Percentiles rank a stretch among this genome's conserved stretches.
phyloP scores from a whole-genome alignment of 2,329 filamentous ascomycete species.

The Sclerotinia spermophila region DNA sequence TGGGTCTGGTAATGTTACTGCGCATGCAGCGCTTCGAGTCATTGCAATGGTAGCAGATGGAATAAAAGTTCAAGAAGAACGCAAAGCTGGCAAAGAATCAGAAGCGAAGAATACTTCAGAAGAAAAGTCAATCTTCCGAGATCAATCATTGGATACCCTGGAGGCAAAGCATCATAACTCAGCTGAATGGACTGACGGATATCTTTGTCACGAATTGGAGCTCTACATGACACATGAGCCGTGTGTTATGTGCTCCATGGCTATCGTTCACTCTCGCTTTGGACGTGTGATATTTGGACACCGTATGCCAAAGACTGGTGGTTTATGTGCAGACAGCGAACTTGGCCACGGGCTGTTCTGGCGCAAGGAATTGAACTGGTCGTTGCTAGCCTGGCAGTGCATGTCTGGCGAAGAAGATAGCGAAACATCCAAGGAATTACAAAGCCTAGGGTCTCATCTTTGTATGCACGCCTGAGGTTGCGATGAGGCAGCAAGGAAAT shows the following conservation, averaged over 20 bases:
- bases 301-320: constrained; percentile 77
- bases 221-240: constrained; percentile 95
- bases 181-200: constrained; percentile 68
- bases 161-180: constrained; percentile 57
- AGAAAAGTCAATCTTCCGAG: constrained; percentile 55
- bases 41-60: constrained; percentile 76
- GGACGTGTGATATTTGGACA: constrained; percentile 76
- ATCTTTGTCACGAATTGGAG: constrained; percentile 90
- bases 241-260: constrained; percentile 96
- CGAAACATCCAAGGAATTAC: neutral
- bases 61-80: constrained; percentile 39
- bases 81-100: constrained; percentile 30
- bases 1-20: constrained; percentile 67
- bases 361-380: constrained; percentile 81
- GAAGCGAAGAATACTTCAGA: constrained; percentile 31
- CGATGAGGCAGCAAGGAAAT: neutral
- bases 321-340: constrained; percentile 71
- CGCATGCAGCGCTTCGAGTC: constrained; percentile 71
- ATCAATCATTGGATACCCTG: constrained; percentile 63
- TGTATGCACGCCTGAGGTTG: neutral
- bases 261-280: constrained; percentile 89
- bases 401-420: neutral
- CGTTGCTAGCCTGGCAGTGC: constrained; percentile 70
- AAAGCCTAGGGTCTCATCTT: neutral
- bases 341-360: constrained; percentile 66